Evolutionary conservation across 768 basidiomycete genomes (phyloP), one percentile per base, ranked within the genome.

Genomic region (Mycena alexandri): DNA sequence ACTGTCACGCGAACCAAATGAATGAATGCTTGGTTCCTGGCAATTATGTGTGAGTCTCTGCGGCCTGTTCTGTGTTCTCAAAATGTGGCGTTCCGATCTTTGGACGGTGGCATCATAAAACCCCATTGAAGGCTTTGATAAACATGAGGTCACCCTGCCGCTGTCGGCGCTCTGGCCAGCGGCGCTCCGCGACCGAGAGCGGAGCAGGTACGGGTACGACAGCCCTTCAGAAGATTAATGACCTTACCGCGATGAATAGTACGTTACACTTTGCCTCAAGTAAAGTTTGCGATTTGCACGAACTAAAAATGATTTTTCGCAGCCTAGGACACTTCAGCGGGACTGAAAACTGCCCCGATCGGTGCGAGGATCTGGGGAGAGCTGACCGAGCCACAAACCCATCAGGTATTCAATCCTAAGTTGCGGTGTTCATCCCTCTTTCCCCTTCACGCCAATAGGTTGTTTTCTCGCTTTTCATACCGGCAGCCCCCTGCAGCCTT

Each of bases 101-200:
- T 25, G 50, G 46, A 52, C 16, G 16, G 64, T 59, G 63, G 63
- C 34, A 47, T 24, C 52, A 25, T 22, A 59, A 55, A 58, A 46
- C 22, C 43, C 53, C 33, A 50, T 52, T 42, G 41, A 58, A 42
- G 56, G 11, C 25, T 11, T 47, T 33, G 52, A 46, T 53, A 19
- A 19, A 19, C 38, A 41, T 61, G 42, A 56, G 50, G 50, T 59
- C 48, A 10, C 22, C 22, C 43, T 44, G 21, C 34, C 50, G 13
- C 11, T 13, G 19, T n/a, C 42, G 58, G 38, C 59, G 13, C 36
- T 29, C 19, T 38, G 41, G 12, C 34, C 50, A 65, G 17, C 65
- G 65, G 58, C 34, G 33, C 34, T 60, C 65, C 65, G 65, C 46
- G 48, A 41, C 47, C 22, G 46, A 34, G 44, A 11, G 16, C 21